phyloP scores from a whole-genome alignment of 352 stramenopile species.

The Pythium dissimile region DNA sequence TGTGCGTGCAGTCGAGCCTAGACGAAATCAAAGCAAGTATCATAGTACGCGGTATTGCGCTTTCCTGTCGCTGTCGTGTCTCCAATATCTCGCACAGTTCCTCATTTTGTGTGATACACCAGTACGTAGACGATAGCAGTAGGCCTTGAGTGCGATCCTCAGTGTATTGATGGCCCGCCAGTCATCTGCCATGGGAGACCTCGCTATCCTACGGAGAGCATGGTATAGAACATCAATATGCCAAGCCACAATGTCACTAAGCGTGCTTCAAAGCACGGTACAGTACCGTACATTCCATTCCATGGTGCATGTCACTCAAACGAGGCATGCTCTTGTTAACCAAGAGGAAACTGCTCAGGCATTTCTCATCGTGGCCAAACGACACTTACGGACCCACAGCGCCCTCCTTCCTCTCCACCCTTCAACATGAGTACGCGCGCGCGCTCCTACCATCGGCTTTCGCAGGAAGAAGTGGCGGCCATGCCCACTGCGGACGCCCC shows the following conservation, averaged over 20 bases:
- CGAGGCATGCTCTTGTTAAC: conserved; percentile 5
- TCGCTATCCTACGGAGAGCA: too few relatives aligned
- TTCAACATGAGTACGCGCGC: conserved; percentile 31
- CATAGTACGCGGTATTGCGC: conserved; percentile 77
- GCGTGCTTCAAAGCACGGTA: too few relatives aligned
- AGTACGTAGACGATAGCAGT: too few relatives aligned
- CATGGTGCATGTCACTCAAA: conserved; percentile 10
- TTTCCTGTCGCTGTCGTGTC: conserved; percentile 67
- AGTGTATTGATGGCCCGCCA: too few relatives aligned
- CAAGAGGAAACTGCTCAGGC: background rate
- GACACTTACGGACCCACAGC: background rate
- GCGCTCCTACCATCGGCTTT: conserved; percentile 54
- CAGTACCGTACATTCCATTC: too few relatives aligned
- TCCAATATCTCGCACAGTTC: conserved; percentile 73
- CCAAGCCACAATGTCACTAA: conserved; percentile 10
- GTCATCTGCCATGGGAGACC: too few relatives aligned
- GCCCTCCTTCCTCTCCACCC: background rate
- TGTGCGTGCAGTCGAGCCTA: conserved; percentile 38
- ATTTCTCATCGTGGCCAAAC: background rate
- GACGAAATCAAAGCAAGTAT: conserved; percentile 55
- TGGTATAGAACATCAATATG: too few relatives aligned
- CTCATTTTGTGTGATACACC: too few relatives aligned
- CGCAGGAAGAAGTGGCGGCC: conserved; percentile 28
- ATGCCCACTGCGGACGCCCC: conserved; percentile 10
- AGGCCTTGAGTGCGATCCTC: too few relatives aligned